Base-by-base conservation (phyloP, 164 flowering plant species). In the Vitis amurensis region DNA sequence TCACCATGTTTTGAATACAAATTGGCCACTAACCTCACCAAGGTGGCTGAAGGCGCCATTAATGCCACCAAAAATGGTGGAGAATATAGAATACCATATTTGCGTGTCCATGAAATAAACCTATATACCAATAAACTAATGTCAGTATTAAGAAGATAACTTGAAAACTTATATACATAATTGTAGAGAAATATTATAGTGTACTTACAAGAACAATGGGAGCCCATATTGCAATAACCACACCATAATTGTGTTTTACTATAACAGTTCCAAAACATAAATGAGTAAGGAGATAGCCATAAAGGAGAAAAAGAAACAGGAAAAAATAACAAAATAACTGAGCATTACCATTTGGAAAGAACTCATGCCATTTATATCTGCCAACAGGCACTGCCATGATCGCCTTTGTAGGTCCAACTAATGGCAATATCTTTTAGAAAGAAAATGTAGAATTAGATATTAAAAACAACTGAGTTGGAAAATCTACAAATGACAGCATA, bases 51-150 rank as follows among this genome's bases (percentile, higher is more conserved):
- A 91, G 31, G 97, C 99, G 68, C 99, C 99, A 81, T 73, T 77
- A 75, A 96, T 82, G 60, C 98, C 99, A 69, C 99, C 98, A 77
- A 89, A 76, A 67, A 96, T 71, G 52, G 97, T 93, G 16, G 97
- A 82, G 74, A 83, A 96, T 66, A 96, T 96, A 71, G 98, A 90
- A 88, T 93, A 96, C 99, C 99, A 96, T 80, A 96, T 96, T 83
- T 96, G 98, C 62, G 91, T 75, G 80, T 96, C 99, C 99, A 91
- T 93, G 71, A 93, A 91, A 83, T 96, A 96, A 77, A 96, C 98
- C 97, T 91, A 60, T 52, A 71, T 4, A 58, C 56, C 62, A 76
- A 64, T 65, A 59, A 60, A 53, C 48, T 53, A 49, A 5, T 12
- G 37, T 47, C 17, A 51, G 55, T 8, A 15, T 51, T 56, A 52